Conservation (phyloP, 768 basidiomycete species). For the Cubamyces lactineus region DNA sequence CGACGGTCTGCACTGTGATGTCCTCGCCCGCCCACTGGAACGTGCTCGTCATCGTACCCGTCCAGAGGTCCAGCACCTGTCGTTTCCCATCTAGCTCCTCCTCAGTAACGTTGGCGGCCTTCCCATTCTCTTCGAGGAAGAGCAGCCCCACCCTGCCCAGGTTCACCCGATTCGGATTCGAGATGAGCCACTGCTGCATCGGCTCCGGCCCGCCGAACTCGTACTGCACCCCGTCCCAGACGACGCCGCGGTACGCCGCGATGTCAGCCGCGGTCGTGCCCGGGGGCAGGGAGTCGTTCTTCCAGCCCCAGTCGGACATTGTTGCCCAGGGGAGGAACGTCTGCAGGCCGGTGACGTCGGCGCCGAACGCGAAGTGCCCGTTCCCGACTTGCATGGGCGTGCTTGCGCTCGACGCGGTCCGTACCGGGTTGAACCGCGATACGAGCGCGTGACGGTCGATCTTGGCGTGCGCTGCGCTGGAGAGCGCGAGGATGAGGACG, state of each 20-base stretch:
- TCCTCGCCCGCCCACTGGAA: slow-evolving; percentile 43
- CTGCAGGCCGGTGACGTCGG: slow-evolving; percentile 61
- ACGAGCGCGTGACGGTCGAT: slow-evolving; percentile 46
- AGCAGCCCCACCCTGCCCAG: slow-evolving; percentile 53
- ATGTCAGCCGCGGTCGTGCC: slow-evolving; percentile 47
- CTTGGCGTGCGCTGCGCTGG: neutral
- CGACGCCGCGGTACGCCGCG: slow-evolving; percentile 50
- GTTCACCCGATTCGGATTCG: slow-evolving; percentile 61
- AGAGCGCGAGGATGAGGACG: neutral
- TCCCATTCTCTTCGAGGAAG: slow-evolving; percentile 39
- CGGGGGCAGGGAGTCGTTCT: slow-evolving; percentile 56
- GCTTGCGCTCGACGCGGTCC: slow-evolving; percentile 47
- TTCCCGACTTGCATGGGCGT: slow-evolving; percentile 66
- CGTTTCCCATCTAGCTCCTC: slow-evolving; percentile 38
- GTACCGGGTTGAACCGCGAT: slow-evolving; percentile 51
- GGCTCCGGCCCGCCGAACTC: slow-evolving; percentile 50
- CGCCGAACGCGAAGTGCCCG: slow-evolving; percentile 63
- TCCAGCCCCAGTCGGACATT: slow-evolving; percentile 65
- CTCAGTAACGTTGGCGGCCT: slow-evolving; percentile 40
- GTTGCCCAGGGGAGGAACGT: slow-evolving; percentile 58
- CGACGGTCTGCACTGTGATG: slow-evolving; percentile 45
- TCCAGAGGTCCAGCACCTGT: slow-evolving; percentile 60
- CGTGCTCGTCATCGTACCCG: slow-evolving; percentile 50
- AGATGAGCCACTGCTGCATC: slow-evolving; percentile 57
- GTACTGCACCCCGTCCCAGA: slow-evolving; percentile 56